Percentiles rank a stretch among this genome's conserved stretches.
These are phyloP conservation scores for Albugo laibachii DNA, from an alignment of 352 stramenopile genomes.

Conservation along the genomic window DNA sequence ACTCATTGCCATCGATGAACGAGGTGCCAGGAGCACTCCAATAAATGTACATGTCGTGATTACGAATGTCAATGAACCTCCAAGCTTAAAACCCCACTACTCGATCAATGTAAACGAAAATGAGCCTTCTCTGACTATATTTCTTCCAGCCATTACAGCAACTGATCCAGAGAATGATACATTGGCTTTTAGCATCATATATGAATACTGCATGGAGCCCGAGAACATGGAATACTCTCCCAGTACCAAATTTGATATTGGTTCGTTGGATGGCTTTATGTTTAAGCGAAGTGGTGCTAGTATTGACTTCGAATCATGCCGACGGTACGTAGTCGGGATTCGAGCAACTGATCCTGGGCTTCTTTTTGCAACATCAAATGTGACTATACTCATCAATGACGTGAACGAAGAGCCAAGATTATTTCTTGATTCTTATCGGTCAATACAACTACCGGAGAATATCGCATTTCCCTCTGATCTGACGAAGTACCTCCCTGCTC, in stretches of 20 bases:
- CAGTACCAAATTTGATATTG: slow-evolving; percentile 18
- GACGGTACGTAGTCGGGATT: slow-evolving; percentile 4
- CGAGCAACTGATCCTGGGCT: slow-evolving; percentile 5
- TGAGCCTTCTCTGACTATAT: slow-evolving; percentile 3
- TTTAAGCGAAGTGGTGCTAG: slow-evolving; percentile 8
- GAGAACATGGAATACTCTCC: too few species aligned
- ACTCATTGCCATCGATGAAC: slow-evolving; percentile 6
- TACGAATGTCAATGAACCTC: slow-evolving; percentile 16
- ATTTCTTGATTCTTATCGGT: too few species aligned
- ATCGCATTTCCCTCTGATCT: not conserved
- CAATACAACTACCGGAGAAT: slow-evolving; percentile 7
- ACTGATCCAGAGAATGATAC: slow-evolving; percentile 14
- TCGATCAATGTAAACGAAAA: slow-evolving; percentile 14
- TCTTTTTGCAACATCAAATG: slow-evolving; percentile 5
- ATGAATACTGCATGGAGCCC: slow-evolving; percentile 3
- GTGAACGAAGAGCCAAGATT: slow-evolving; percentile 13
- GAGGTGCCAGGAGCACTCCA: slow-evolving; percentile 3
- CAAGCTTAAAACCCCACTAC: slow-evolving; percentile 3
- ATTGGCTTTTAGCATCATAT: slow-evolving; percentile 10
- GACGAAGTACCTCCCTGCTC: not conserved
- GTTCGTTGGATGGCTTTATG: slow-evolving; percentile 15
- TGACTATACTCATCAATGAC: slow-evolving; percentile 12
- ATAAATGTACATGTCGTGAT: slow-evolving; percentile 8
- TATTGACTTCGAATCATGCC: slow-evolving; percentile 18
- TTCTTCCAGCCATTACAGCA: slow-evolving; percentile 6